Conservation (phyloP, 371 early-diverging fungal species). For the Dichotomocladium elegans region DNA sequence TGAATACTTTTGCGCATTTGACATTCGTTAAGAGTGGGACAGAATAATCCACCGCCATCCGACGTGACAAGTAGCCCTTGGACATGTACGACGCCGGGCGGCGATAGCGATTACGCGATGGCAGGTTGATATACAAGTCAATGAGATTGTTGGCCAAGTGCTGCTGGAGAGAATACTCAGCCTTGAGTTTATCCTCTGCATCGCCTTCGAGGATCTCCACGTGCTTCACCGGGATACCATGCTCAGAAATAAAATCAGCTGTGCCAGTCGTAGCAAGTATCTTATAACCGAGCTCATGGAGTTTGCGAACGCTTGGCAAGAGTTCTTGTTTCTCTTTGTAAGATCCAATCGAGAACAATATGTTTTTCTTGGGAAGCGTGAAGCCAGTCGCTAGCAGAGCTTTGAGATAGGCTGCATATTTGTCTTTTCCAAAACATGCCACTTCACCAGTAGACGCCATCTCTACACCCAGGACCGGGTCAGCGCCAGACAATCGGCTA, state of each 20-base stretch:
- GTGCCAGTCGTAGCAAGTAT: constrained; percentile 94
- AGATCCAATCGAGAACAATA: constrained; percentile 88
- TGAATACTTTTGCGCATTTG: constrained; percentile 95
- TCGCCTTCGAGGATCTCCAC: constrained; percentile 71
- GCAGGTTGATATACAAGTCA: constrained; percentile 96
- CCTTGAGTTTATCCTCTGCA: constrained; percentile 58
- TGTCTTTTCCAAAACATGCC: constrained; percentile 93
- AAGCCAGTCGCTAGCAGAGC: constrained; percentile 90
- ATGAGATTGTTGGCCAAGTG: constrained; percentile 94
- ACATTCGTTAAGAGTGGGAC: constrained; percentile 95
- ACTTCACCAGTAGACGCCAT: constrained; percentile 99
- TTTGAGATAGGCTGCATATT: constrained; percentile 95
- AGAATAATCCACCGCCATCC: constrained; percentile 96
- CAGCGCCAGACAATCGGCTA: constrained; percentile 91
- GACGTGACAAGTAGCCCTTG: constrained; percentile 90
- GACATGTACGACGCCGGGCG: constrained; percentile 94
- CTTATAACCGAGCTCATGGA: constrained; percentile 82
- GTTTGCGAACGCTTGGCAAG: constrained; percentile 77
- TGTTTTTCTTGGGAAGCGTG: constrained; percentile 86
- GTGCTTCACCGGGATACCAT: constrained; percentile 87
- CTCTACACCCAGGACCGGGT: constrained; percentile 95
- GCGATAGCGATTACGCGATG: constrained; percentile 92
- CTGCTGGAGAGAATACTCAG: constrained; percentile 90
- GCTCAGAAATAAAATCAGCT: constrained; percentile 91
- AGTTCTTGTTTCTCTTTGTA: constrained; percentile 95